Percentiles rank a stretch among this genome's conserved stretches.
Evolutionary conservation across 208 protist species (phyloP).

Genomic region (Trypanosomatidae sp.): DNA sequence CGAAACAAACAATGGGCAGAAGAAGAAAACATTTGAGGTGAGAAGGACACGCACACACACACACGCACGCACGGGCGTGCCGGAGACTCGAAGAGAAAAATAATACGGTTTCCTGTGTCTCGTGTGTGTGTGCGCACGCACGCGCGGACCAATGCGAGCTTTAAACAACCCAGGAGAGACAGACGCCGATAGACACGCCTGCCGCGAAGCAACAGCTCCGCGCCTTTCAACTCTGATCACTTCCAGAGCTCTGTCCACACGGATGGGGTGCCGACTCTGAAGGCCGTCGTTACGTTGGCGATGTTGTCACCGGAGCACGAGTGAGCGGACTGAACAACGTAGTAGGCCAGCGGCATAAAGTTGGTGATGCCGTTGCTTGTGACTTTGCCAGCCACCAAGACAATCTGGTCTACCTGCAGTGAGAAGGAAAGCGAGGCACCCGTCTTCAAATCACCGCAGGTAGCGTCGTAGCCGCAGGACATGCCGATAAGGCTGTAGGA

Average conservation of each 20-base stretch:
- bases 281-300: constrained; percentile 16
- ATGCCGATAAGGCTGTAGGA: constrained; percentile 19
- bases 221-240: neutral
- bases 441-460: constrained; percentile 4
- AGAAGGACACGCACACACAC: constrained; percentile 9
- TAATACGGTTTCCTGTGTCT: too few species aligned
- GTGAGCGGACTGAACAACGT: constrained; percentile 9
- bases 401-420: constrained; percentile 2
- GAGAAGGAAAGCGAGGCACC: constrained; percentile 11
- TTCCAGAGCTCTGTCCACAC: constrained; percentile 11
- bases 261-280: constrained; percentile 1
- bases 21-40: neutral
- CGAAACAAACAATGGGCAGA: neutral
- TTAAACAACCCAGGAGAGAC: neutral
- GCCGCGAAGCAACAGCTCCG: neutral
- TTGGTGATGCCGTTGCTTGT: constrained; percentile 14
- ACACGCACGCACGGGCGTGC: constrained; percentile 5
- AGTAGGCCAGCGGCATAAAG: constrained; percentile 23
- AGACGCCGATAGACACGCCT: neutral
- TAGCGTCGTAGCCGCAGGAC: constrained; percentile 14
- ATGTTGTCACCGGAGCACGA: constrained; percentile 3
- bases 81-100: neutral
- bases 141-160: neutral
- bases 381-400: constrained; percentile 20
- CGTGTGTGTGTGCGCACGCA: neutral